phyloP scores from a whole-genome alignment of 2,329 filamentous ascomycete genomes.

The Fusarium domesticum region DNA sequence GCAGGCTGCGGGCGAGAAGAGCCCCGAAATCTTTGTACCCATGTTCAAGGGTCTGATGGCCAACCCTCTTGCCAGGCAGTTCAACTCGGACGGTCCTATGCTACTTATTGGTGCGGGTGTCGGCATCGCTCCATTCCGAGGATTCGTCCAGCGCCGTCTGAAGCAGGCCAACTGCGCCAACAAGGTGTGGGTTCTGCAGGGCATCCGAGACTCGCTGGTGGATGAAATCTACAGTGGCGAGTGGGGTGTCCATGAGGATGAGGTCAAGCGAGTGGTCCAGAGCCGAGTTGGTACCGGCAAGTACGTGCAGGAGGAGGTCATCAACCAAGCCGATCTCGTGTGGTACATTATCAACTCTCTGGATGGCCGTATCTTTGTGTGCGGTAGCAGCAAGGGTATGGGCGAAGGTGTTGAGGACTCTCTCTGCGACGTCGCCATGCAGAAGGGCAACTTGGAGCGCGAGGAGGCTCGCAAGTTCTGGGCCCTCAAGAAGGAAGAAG shows the following conservation, averaged over 20 bases:
- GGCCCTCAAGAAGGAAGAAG: slow-evolving; percentile 84
- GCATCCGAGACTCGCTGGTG: slow-evolving; percentile 86
- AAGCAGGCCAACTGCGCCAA: slow-evolving; percentile 96
- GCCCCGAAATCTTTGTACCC: slow-evolving; percentile 70
- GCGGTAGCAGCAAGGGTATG: slow-evolving; percentile 94
- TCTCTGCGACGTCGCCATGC: slow-evolving; percentile 85
- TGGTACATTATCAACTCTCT: slow-evolving; percentile 97
- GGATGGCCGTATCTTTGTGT: slow-evolving; percentile 96
- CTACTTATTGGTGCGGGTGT: slow-evolving; percentile 94
- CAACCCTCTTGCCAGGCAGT: slow-evolving; percentile 89
- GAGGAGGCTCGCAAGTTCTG: slow-evolving; percentile 86
- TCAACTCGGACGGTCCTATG: slow-evolving; percentile 93
- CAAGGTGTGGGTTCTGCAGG: slow-evolving; percentile 96
- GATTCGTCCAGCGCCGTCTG: slow-evolving; percentile 90
- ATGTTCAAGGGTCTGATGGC: slow-evolving; percentile 99
- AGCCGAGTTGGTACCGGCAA: slow-evolving; percentile 73
- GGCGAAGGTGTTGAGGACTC: slow-evolving; percentile 91
- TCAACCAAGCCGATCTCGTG: slow-evolving; percentile 87
- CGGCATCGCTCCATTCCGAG: slow-evolving; percentile 94
- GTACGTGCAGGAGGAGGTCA: slow-evolving; percentile 96
- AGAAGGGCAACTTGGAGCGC: slow-evolving; percentile 80
- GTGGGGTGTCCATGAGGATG: slow-evolving; percentile 88
- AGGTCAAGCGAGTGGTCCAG: slow-evolving; percentile 79
- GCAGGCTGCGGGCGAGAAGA: slow-evolving; percentile 56
- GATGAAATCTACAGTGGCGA: slow-evolving; percentile 97